Evolutionary conservation across 169 alveolate genomes (phyloP).

Genomic region (Cryptosporidium baileyi): DNA sequence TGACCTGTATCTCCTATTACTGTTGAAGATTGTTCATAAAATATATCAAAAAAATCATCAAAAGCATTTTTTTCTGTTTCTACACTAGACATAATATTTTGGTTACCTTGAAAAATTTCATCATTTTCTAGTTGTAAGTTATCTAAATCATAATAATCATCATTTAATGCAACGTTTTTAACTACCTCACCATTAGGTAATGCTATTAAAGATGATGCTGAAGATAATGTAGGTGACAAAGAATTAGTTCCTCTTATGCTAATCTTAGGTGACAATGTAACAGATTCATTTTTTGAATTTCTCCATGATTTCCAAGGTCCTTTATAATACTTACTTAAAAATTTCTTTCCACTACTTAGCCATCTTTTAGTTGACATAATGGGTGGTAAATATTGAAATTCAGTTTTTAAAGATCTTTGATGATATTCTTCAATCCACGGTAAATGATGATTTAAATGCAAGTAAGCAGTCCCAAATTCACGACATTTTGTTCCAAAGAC

Average conservation of each 20-base stretch:
- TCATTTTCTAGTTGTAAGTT: not conserved
- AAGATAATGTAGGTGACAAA: not conserved
- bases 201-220: slow-evolving; percentile 44
- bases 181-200: slow-evolving; percentile 45
- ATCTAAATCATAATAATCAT: slow-evolving; percentile 17
- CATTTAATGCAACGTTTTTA: slow-evolving; percentile 8
- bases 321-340: slow-evolving; percentile 60
- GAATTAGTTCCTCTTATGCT: slow-evolving; percentile 36
- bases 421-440: slow-evolving; percentile 70
- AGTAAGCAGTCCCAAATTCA: slow-evolving; percentile 64
- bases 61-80: slow-evolving; percentile 5
- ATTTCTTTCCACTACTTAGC: slow-evolving; percentile 41
- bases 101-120: not conserved
- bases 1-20: slow-evolving; percentile 37
- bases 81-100: not conserved
- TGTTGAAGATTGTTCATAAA: slow-evolving; percentile 54
- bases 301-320: slow-evolving; percentile 67
- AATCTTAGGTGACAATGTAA: slow-evolving; percentile 15
- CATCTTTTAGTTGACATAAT: slow-evolving; percentile 25
- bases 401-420: slow-evolving; percentile 49
- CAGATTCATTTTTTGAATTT: slow-evolving; percentile 17
- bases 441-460: slow-evolving; percentile 63
- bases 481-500: slow-evolving; percentile 63
- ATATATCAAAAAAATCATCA: slow-evolving; percentile 66
- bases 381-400: slow-evolving; percentile 67